Base-by-base conservation (phyloP, 2,329 filamentous ascomycete genomes). In the Ophiostoma himal-ulmi region DNA sequence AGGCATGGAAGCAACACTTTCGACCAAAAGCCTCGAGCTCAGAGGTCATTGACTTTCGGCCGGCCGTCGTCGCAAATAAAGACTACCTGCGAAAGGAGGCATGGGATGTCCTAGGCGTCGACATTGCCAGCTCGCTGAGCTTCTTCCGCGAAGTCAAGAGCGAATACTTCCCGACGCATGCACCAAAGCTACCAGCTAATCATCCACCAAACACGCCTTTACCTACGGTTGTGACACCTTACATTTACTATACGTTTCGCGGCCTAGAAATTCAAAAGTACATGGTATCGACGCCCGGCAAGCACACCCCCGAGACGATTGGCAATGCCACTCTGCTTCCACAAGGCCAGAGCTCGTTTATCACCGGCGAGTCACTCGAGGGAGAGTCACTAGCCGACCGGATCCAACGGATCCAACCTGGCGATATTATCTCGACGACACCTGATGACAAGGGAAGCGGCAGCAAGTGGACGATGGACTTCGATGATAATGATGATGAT, bases 151-250 rank as follows among this genome's bases (percentile, higher is more conserved):
- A 91, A 75, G 76, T 83, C 0, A 0, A 1, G 0, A 48, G 17
- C 14, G 1, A 8, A 0, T 70, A 68, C 14, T 71, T 71, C 44
- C 48, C 52, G 20, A 11, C 14, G 0, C 64, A 71, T 22, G 8
- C 17, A 17, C 11, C 60, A 11, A 30, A 10, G 1, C 10, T 62
- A 6, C 65, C 71, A 1, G 17, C 5, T 7, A 67, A 34, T 17
- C 66, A 30, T 22, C 60, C 64, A 39, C 1, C 36, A 36, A 8
- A 26, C 6, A n/a, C 17, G 26, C 70, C 70, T 2, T 44, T 76
- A 0, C 76, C 76, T 3, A 94, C 92, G 0, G 79, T 91, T 0
- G 89, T 94, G 0, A 94, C 92, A 0, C 86, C 89, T 0, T 91
- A 90, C 70, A 85, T 91, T 0, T 84, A 87, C 72, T 76, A 85